Evolutionary conservation across 139 green algal genomes (phyloP), one percentile per base, ranked within the genome.

Genomic region (Coelastrella sp.): DNA sequence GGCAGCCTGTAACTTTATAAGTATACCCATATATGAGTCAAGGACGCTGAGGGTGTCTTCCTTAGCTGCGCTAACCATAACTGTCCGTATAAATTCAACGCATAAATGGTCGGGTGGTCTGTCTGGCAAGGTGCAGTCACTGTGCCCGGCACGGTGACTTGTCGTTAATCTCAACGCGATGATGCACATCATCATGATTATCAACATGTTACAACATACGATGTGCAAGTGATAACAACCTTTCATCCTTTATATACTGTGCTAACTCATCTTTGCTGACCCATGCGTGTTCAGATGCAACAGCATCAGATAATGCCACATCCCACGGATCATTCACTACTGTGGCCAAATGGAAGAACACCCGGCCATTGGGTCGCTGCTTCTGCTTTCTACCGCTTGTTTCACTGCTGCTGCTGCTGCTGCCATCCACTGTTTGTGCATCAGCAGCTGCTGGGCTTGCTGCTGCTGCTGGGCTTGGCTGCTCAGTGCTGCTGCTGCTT

Each of bases 241-340:
- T 32, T 32, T 87, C 61, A 61, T 87, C 81, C 32, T 76, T 64
- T 17, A 87, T 22, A 17, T 87, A 87, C 61, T 78, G 23, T 14
- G 23, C 81, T 6, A 87, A 5, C 81, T 87, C 81, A 13, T 87
- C 81, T 16, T 87, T 87, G 61, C 61, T 66, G 8, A 87, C 81
- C 81, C 81, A 87, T 0, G 81, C 81, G 47, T 74, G 47, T 4
- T 77, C 81, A 7, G 11, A 47, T 2, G 64, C 64, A 5, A 7
- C 64, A 60, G 17, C n/a, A 23, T 87, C 81, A 17, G 32, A 19
- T 19, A 87, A 17, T 5, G 5, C 5, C 23, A 87, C 81, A 17
- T 87, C 81, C 81, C 81, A 87, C 3, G 81, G 81, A 17, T 87
- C 81, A 64, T 87, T 87, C 23, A 87, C 81, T 11, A 87, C 77